Conservation (phyloP, 202 grass and related monocot species). For the Eragrostis tef region DNA sequence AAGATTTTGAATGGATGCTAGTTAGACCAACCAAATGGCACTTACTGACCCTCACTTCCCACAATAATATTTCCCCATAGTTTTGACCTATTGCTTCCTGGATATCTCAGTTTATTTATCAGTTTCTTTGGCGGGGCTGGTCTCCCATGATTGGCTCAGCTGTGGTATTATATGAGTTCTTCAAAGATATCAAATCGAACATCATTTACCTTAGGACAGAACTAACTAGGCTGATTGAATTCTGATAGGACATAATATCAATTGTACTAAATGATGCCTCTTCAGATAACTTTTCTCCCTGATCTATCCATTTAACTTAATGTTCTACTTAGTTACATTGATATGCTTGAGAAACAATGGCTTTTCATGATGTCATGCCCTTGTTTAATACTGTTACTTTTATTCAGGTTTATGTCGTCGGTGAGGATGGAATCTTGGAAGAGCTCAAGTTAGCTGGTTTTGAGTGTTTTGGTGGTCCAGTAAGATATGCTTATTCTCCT, state of each 20-base stretch:
- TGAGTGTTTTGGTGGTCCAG: constrained; percentile 91
- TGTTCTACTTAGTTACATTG: constrained; percentile 23
- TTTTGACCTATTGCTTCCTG: not conserved
- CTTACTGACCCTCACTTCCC: not conserved
- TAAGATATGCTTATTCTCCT: constrained; percentile 52
- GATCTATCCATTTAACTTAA: constrained; percentile 2
- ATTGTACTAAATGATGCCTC: not conserved
- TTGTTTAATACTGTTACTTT: constrained; percentile 31
- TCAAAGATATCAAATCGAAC: not conserved
- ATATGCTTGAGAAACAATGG: constrained; percentile 1
- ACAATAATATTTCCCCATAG: constrained; percentile 8
- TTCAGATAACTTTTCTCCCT: not conserved
- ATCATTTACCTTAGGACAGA: constrained; percentile 2
- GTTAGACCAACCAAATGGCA: not conserved
- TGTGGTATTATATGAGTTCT: constrained; percentile 15
- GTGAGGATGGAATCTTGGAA: constrained; percentile 93
- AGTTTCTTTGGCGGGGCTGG: not conserved
- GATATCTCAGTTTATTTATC: constrained; percentile 7
- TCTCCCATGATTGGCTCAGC: not conserved
- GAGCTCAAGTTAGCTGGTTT: constrained; percentile 89
- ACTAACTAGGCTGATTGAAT: constrained; percentile 13
- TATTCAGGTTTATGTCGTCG: constrained; percentile 92
- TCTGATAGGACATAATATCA: constrained; percentile 10
- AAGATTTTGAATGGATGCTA: not conserved
- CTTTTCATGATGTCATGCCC: not conserved